Evolutionary conservation across 441 rosid species (phyloP).

Genomic region (Aquilaria agallochum): DNA sequence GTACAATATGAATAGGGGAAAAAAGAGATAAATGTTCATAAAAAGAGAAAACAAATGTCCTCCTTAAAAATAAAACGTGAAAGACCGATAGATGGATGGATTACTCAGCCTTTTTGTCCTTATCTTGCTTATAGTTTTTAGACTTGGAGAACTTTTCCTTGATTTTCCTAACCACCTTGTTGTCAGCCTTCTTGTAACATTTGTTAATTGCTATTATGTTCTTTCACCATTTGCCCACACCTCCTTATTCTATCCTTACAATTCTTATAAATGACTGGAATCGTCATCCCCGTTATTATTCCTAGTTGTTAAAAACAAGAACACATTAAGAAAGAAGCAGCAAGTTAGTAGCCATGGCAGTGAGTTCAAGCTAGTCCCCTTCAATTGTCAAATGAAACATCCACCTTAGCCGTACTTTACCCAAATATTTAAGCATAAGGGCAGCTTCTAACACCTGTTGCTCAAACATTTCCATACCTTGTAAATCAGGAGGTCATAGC

Average conservation of each 20-base stretch:
- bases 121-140: neutral
- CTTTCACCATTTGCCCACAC: conserved; percentile 15
- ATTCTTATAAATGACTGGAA: conserved; percentile 33
- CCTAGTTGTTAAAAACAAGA: conserved; percentile 19
- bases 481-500: conserved; percentile 26
- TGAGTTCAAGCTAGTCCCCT: conserved; percentile 41
- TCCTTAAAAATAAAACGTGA: no score
- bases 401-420: conserved; percentile 38
- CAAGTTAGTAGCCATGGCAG: conserved; percentile 26
- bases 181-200: conserved; percentile 18
- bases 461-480: conserved; percentile 39
- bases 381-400: conserved; percentile 39
- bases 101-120: conserved; percentile 25
- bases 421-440: conserved; percentile 15
- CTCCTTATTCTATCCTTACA: conserved; percentile 30
- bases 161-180: conserved; percentile 22
- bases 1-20: no score
- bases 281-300: conserved; percentile 25
- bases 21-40: no score
- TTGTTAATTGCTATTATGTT: conserved; percentile 9
- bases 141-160: conserved; percentile 19
- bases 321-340: conserved; percentile 30
- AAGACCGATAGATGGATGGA: neutral
- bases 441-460: conserved; percentile 23
- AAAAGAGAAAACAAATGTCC: no score